Evolutionary conservation across 306 rosid species (phyloP).

Genomic region (Acacia melanoxylon): DNA sequence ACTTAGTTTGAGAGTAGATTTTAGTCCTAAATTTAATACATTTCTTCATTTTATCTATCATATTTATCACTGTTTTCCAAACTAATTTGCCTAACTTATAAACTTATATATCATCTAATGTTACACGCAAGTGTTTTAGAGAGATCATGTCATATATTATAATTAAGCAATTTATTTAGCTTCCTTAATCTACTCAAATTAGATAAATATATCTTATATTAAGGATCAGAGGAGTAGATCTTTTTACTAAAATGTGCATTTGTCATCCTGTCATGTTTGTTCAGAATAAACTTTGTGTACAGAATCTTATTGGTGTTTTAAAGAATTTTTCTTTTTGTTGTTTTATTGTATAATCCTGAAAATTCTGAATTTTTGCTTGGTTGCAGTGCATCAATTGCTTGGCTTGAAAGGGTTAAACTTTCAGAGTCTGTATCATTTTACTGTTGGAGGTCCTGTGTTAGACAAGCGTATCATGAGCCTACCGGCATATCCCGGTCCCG

Average conservation of each 20-base stretch:
- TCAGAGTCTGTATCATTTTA: slow-evolving; percentile 94
- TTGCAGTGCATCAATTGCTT: slow-evolving; percentile 85
- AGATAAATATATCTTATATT: too few relatives aligned
- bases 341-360: background rate
- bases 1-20: too few relatives aligned
- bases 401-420: slow-evolving; percentile 76
- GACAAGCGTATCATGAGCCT: slow-evolving; percentile 92
- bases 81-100: too few relatives aligned
- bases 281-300: background rate
- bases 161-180: too few relatives aligned
- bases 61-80: too few relatives aligned
- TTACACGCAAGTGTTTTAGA: too few relatives aligned
- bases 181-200: too few relatives aligned
- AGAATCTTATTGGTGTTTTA: background rate
- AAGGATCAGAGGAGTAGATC: background rate
- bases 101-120: too few relatives aligned
- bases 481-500: slow-evolving; percentile 95
- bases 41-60: too few relatives aligned
- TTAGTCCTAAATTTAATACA: too few relatives aligned
- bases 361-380: slow-evolving; percentile 20
- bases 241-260: background rate
- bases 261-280: background rate
- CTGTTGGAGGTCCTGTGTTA: slow-evolving; percentile 81
- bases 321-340: background rate
- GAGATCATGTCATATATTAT: too few relatives aligned